Base-by-base conservation (phyloP, 139 green algal species). In the Micractinium sp. region DNA sequence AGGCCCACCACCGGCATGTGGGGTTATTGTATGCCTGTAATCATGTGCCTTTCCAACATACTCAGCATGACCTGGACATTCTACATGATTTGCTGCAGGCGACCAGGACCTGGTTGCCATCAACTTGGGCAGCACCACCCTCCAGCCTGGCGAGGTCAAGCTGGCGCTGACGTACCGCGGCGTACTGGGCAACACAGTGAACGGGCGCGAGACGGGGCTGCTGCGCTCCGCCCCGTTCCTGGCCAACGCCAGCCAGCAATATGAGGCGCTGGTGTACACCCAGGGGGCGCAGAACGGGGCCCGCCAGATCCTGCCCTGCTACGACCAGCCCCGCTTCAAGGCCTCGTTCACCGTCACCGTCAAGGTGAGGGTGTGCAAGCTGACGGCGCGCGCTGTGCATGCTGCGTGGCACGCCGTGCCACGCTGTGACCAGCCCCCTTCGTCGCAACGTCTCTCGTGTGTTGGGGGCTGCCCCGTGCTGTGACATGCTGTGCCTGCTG, bases 261-360 rank as follows among this genome's bases (percentile, higher is more conserved):
- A 63, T 1, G 39, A 69, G 47, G 9, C 86, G 76, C 67, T 92
- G 63, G 53, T 93, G 60, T 80, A 61, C 18, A 93, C 85, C 9
- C 90, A 94, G 89, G 60, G 91, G 27, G 90, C 91, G 81, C 38
- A 73, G 22, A 63, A 18, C 25, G 82, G 75, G 33, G 87, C 87
- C 4, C 75, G 92, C 25, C 53, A 39, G 22, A 20, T 92, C 47
- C 38, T 93, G 53, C 92, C 92, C 35, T 90, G 89, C 84, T 78
- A 91, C 19, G 91, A 94, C 81, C 71, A 80, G 12, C 91, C 91
- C 12, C 66, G 22, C 23, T 89, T 88, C 85, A 93, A 93, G 92
- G 90, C 92, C 14, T 74, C 20, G 0, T 94, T 94, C 27, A 29
- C 36, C 2, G 84, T 95, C 20, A 5, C 20, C 1, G 18, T 92